Evolutionary conservation across 257 asterid genomes (phyloP), one percentile per base, ranked within the genome.

Genomic region (Solanum bukasovii): DNA sequence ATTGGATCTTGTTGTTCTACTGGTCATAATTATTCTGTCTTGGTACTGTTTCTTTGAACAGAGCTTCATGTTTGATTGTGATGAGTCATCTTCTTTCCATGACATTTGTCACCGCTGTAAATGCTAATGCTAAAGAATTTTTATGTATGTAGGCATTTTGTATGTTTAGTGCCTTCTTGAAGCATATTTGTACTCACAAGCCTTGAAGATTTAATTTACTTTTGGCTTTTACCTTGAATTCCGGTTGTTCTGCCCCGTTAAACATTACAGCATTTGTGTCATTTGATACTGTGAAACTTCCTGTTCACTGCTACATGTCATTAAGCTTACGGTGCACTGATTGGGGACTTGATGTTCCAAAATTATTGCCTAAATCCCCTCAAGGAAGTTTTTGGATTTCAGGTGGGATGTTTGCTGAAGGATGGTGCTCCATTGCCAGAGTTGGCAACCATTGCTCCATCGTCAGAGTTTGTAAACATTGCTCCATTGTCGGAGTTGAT

Each of bases 361-460:
- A 65, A 72, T 40, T 86, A 40, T 84, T 23, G 38, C 87, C 42
- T 79, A 14, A 29, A 23, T 37, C 65, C 86, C 27, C 86, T 88
- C 6, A 31, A 44, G 71, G 34, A 13, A 38, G 25, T 7, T 7
- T 87, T 74, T 72, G 89, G 83, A 87, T 63, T 86, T 67, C 95
- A 95, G 98, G 85, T 94, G 37, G 95, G 93, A 85, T 89, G 93
- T 40, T 84, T 93, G 89, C 85, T 92, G 90, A 91, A 87, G 35
- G 90, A 73, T 77, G 84, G 73, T 52, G 92, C 88, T 82, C 89
- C 81, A 21, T 77, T 92, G 68, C 88, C 93, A 0, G 56, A 38
- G 33, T 37, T 42, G 84, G 63, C 12, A 42, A 34, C 49, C 81
- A 5, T 27, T 78, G 84, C 84, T 77, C 84, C 84, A 8, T n/a